Evolutionary conservation across 1,284 basidiomycete genomes (phyloP), one percentile per base, ranked within the genome.

Genomic region (Porodaedalea pini): DNA sequence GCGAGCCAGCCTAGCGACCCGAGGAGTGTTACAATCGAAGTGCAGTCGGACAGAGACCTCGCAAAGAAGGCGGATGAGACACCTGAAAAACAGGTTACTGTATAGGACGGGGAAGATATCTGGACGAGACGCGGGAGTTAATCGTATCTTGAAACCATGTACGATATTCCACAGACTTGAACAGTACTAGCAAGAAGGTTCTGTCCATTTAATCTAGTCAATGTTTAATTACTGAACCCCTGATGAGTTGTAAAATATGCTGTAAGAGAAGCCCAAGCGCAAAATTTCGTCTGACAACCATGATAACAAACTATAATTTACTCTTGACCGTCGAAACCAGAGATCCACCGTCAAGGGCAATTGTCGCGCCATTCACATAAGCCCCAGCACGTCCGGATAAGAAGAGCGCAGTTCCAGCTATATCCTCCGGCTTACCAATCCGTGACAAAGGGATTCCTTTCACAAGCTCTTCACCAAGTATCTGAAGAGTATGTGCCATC

Each of bases 361-460:
- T 77, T 3, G 83, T 82, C 11, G 83, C 81, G 5, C 83, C 86
- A 50, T 81, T 87, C 40, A 87, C 75, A 68, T 78, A 88, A 31
- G 80, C 75, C 0, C 83, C 85, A 2, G 82, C 84, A 44, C 76
- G 74, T 53, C 80, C 79, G 8, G 81, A 72, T 17, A 88, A 72
- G 75, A 79, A 89, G 43, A 88, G 63, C 40, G 79, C 81, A 3
- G 84, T 76, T 0, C 82, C 84, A 1, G 77, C 81, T 4, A 88
- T 76, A 64, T 88, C 86, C 66, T 85, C 81, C 0, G 82, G 78
- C 13, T 74, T 74, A 13, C 86, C 86, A 54, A 87, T 80, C 8
- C 85, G 74, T 19, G 73, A 73, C 49, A 79, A 70, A 1, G 85
- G 85, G 23, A 85, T 74, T 54, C 66, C 51, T 36, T 64, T 71